Percentiles rank a stretch among this genome's conserved stretches.
Conservation (phyloP, 2,329 filamentous ascomycete genomes). For the Alternaria conjuncta region DNA sequence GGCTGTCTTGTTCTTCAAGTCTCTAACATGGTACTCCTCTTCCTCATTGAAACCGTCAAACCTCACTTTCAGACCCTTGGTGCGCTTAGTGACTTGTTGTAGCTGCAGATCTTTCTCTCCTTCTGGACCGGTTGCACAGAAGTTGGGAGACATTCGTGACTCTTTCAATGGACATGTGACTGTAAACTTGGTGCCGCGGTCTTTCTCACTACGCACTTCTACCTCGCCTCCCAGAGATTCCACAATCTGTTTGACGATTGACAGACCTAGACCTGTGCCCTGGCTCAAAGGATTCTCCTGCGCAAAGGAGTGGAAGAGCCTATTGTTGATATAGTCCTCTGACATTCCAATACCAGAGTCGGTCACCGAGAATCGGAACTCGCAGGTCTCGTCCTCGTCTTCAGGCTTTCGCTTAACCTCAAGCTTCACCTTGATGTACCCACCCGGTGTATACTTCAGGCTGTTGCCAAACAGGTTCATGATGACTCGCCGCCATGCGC, state of each 20-base stretch:
- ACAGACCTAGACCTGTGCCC: constrained; percentile 49
- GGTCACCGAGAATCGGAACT: constrained; percentile 42
- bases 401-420: constrained; percentile 33
- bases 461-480: constrained; percentile 52
- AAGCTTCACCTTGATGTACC: constrained; percentile 47
- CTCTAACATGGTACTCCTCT: constrained; percentile 40
- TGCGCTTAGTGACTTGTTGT: constrained; percentile 33
- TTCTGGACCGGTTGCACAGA: constrained; percentile 28
- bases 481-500: constrained; percentile 48
- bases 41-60: constrained; percentile 46
- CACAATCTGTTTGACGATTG: constrained; percentile 49
- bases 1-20: constrained; percentile 42
- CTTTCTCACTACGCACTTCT: constrained; percentile 45
- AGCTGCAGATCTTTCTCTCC: constrained; percentile 32
- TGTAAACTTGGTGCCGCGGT: constrained; percentile 46
- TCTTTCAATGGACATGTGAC: constrained; percentile 44
- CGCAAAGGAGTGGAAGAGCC: constrained; percentile 48
- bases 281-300: constrained; percentile 49
- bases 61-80: constrained; percentile 36
- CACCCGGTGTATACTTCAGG: constrained; percentile 48
- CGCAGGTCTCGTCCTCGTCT: constrained; percentile 31
- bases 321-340: constrained; percentile 46
- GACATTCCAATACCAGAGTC: constrained; percentile 53
- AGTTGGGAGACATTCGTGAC: constrained; percentile 38
- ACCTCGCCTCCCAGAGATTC: constrained; percentile 47